Evolutionary conservation across 345 rosid genomes (phyloP).

Genomic region (Acer saccharum): DNA sequence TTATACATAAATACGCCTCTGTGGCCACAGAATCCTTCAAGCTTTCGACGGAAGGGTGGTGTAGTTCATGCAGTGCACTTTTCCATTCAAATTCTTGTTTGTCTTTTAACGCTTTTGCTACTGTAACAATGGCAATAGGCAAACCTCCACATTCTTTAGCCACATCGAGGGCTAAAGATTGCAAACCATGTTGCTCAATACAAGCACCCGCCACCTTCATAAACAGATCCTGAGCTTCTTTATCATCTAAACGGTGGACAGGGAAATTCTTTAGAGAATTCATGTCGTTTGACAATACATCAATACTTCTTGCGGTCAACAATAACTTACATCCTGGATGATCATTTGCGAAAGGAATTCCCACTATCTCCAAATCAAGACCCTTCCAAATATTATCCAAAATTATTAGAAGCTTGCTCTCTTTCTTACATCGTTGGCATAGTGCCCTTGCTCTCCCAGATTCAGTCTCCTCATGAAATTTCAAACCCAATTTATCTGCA

Average conservation of each 20-base stretch:
- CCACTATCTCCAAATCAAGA: not conserved
- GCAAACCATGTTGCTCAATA: constrained; percentile 1
- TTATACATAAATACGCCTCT: not conserved
- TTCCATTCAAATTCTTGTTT: constrained; percentile 14
- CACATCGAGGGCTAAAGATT: constrained; percentile 11
- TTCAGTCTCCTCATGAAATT: not conserved
- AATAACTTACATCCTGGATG: not conserved
- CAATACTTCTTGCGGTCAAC: not conserved
- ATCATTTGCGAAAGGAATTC: not conserved
- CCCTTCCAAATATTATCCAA: constrained; percentile 11
- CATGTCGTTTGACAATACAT: not conserved
- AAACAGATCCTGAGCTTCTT: constrained; percentile 29
- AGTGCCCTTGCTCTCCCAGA: not conserved
- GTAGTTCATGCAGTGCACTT: constrained; percentile 11
- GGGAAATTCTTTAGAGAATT: not conserved
- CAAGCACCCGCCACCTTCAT: constrained; percentile 12
- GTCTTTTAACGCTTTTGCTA: constrained; percentile 25
- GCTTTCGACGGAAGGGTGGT: not conserved
- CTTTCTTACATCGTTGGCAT: not conserved
- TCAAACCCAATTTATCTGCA: not conserved
- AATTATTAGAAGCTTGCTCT: constrained; percentile 24
- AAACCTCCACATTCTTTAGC: constrained; percentile 28
- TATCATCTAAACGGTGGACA: constrained; percentile 16
- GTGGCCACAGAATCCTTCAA: not conserved
- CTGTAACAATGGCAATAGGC: constrained; percentile 1